These are phyloP conservation scores for Pseudomonodictys pantanalensis DNA, from an alignment of 495 filamentous ascomycete genomes.

Conservation along the genomic window DNA sequence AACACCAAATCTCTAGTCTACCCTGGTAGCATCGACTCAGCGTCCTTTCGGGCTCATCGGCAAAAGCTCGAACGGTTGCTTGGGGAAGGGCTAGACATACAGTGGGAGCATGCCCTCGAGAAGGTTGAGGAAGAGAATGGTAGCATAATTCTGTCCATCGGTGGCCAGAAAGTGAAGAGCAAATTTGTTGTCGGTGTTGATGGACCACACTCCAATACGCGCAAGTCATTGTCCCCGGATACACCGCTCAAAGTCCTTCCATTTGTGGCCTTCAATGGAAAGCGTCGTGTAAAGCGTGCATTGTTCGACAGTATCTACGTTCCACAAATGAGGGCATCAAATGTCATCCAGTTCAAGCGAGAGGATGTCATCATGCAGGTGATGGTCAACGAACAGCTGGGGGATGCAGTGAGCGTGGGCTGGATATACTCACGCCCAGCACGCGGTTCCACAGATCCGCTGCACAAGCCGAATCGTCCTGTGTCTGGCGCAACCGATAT, in stretches of 20 bases:
- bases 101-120: slow-evolving; percentile 34
- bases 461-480: slow-evolving; percentile 41
- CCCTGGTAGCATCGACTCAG: background rate
- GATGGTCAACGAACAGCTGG: slow-evolving; percentile 28
- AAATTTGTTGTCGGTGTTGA: slow-evolving; percentile 40
- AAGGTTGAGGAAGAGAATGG: slow-evolving; percentile 4
- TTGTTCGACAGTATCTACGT: slow-evolving; percentile 27
- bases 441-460: slow-evolving; percentile 23
- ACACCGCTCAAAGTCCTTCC: slow-evolving; percentile 38
- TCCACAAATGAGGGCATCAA: slow-evolving; percentile 19
- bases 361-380: slow-evolving; percentile 38
- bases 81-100: slow-evolving; percentile 38
- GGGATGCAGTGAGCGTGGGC: slow-evolving; percentile 29
- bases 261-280: slow-evolving; percentile 45
- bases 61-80: slow-evolving; percentile 37
- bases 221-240: slow-evolving; percentile 34
- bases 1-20: background rate
- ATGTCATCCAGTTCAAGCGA: slow-evolving; percentile 17
- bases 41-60: slow-evolving; percentile 39
- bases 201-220: slow-evolving; percentile 41
- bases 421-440: slow-evolving; percentile 45
- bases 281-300: slow-evolving; percentile 30
- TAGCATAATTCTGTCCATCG: slow-evolving; percentile 16
- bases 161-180: slow-evolving; percentile 25
- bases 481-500: slow-evolving; percentile 36